phyloP scores from a whole-genome alignment of 2,329 filamentous ascomycete species.

The Fusarium bulbicola region DNA sequence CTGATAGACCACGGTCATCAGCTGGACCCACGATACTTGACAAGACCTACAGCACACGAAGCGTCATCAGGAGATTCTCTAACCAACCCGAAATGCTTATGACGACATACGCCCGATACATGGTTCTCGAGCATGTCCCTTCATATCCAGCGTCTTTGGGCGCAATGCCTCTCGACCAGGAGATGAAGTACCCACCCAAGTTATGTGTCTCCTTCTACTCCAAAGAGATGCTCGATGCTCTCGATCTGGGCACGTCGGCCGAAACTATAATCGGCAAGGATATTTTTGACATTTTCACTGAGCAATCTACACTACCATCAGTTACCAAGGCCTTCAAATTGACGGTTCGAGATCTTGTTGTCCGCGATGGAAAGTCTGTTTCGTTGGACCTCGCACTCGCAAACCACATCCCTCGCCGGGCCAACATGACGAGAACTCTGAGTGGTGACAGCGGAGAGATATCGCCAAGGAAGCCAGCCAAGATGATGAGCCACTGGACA shows the following conservation, averaged over 20 bases:
- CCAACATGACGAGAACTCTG: conserved; percentile 31
- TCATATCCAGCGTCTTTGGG: conserved; percentile 36
- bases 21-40: conserved; percentile 29
- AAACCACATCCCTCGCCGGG: conserved; percentile 41
- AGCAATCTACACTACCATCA: conserved; percentile 55
- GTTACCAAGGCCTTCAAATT: conserved; percentile 56
- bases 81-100: conserved; percentile 33
- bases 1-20: conserved; percentile 39
- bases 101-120: conserved; percentile 46
- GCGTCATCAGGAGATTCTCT: conserved; percentile 35
- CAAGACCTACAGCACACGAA: conserved; percentile 42
- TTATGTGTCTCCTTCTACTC: conserved; percentile 59
- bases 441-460: conserved; percentile 26
- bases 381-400: conserved; percentile 43
- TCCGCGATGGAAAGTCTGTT: conserved; percentile 49
- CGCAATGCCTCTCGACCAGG: conserved; percentile 41
- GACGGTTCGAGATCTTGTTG: conserved; percentile 52
- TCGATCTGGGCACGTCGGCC: conserved; percentile 52
- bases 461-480: conserved; percentile 31
- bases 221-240: conserved; percentile 55
- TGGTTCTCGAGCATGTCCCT: conserved; percentile 45
- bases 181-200: conserved; percentile 41
- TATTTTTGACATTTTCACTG: conserved; percentile 63
- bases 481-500: conserved; percentile 45
- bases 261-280: conserved; percentile 57